Base-by-base conservation (phyloP, 2,329 filamentous ascomycete species). In the Arthrobotrys musiformis region DNA sequence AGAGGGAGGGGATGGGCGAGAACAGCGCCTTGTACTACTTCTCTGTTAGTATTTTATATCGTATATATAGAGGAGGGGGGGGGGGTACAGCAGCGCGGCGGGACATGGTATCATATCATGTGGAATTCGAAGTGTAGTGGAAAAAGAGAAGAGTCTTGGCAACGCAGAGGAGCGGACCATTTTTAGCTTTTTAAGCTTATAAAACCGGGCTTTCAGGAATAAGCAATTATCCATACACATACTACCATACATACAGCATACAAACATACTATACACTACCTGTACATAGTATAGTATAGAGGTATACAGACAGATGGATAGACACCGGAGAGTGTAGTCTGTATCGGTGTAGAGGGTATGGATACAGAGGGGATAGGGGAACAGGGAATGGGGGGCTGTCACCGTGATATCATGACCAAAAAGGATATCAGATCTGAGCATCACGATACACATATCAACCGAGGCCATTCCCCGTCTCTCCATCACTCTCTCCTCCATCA, bases 1-100 rank as follows among this genome's bases (percentile, higher is more conserved):
- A 92, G 79, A 86, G 85, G 70, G 86, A 84, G 67, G 89, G 84
- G 28, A 86, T 85, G 66, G 85, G 85, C 50, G 86, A 84, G 83
- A 87, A 85, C 79, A 80, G 70, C 3, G 67, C 63, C 48, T 77
- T 79, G 74, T 78, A 66, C 79, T 79, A 61, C 24, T 44, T 33
- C 19, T 24, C 37, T 22, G 26, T 75, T 63, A 72, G 61, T 33
- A 35, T 40, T 22, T 24, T 46, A 22, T 62, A n/a, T 17, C n/a
- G 26, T 4, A 50, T 17, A 15, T 70, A 30, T 22, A 13, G 4
- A 22, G 44, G n/a, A 30, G 33, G 15, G 15, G 33, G 1, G 46
- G 13, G 13, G 30, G 8, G 35, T 62, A 75, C 70, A 56, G 56
- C 26, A 9, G 70, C 62, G 4, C 63, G 70, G 28, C 70, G 70